Conservation (phyloP, 2,329 filamentous ascomycete species). For the Epichloe baconii region DNA sequence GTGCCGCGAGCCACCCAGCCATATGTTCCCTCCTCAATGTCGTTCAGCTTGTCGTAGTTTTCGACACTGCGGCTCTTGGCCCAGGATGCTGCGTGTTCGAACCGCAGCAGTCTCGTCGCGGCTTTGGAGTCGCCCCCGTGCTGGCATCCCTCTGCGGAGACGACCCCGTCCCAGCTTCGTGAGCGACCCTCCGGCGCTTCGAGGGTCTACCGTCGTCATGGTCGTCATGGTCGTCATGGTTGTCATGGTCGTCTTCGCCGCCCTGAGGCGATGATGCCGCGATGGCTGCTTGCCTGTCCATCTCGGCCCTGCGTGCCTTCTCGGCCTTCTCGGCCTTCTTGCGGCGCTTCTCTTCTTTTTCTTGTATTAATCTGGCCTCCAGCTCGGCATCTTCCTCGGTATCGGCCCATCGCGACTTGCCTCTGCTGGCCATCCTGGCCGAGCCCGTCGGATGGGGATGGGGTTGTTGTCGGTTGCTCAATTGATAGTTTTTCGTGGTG, state of each 20-base stretch:
- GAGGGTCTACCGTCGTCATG: constrained; percentile 30
- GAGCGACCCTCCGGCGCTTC: constrained; percentile 49
- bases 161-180: constrained; percentile 21
- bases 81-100: constrained; percentile 52
- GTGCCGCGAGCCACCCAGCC: constrained; percentile 82
- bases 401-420: constrained; percentile 76
- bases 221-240: constrained; percentile 16
- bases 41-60: constrained; percentile 84
- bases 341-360: constrained; percentile 83
- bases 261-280: neutral
- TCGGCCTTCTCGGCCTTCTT: constrained; percentile 71
- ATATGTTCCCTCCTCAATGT: constrained; percentile 96
- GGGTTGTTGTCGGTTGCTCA: neutral
- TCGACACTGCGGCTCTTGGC: constrained; percentile 63
- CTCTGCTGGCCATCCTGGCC: constrained; percentile 42
- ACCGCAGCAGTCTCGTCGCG: constrained; percentile 53
- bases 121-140: constrained; percentile 2
- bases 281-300: neutral
- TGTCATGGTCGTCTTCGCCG: constrained; percentile 11
- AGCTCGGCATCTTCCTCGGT: constrained; percentile 68
- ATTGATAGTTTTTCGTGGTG: too few species aligned
- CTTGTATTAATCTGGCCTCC: constrained; percentile 58
- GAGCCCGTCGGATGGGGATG: neutral
- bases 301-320: constrained; percentile 59
- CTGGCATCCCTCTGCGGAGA: neutral